Percentiles rank a stretch among this genome's conserved stretches.
phyloP scores from a whole-genome alignment of 2,329 filamentous ascomycete genomes.

The Colletotrichum neosansevieriae region DNA sequence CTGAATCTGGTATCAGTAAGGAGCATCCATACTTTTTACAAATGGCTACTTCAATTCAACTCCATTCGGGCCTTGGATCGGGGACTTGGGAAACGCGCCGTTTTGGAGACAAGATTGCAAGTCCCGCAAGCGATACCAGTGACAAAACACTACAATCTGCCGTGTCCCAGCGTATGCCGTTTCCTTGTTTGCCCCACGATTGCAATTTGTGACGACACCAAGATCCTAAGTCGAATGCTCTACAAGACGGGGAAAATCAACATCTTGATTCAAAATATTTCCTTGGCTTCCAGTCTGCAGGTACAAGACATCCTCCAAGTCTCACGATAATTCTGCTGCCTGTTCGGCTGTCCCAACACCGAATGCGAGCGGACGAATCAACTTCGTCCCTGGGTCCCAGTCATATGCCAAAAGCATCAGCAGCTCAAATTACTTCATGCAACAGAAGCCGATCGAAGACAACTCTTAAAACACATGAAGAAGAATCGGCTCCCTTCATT shows the following conservation, averaged over 20 bases:
- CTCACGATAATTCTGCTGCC: slow-evolving; percentile 33
- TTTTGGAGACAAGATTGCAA: background rate
- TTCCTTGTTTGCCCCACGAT: background rate
- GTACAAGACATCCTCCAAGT: background rate
- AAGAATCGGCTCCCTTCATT: background rate
- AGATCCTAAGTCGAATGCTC: background rate
- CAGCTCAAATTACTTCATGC: background rate
- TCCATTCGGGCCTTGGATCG: background rate
- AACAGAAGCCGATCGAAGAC: background rate
- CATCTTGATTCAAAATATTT: background rate
- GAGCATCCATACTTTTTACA: background rate
- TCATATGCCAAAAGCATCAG: background rate
- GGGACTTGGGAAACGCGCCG: background rate
- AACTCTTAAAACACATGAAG: background rate
- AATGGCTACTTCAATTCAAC: background rate
- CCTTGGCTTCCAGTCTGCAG: background rate
- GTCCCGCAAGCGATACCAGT: background rate
- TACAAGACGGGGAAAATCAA: background rate
- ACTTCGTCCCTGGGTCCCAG: background rate
- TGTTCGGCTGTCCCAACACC: background rate
- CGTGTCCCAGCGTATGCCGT: background rate
- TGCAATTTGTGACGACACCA: background rate
- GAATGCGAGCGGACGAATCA: slow-evolving; percentile 18
- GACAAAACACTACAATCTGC: background rate
- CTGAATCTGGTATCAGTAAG: background rate